Conservation (phyloP, 2,329 filamentous ascomycete genomes). For the Nothophaeocryptopus gaeumannii region DNA sequence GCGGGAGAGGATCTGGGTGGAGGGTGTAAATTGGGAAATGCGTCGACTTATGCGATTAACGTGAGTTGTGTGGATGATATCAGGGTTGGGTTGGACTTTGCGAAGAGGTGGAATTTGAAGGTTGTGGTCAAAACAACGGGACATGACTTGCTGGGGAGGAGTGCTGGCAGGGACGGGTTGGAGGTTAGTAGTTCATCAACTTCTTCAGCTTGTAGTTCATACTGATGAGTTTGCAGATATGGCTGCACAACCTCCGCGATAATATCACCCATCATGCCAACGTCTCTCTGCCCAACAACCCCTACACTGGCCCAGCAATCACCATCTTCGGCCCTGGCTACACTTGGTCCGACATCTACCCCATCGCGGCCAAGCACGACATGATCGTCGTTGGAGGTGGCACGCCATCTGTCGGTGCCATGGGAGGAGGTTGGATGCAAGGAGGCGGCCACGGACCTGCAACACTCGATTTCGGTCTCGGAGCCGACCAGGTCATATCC, state of each 20-base stretch:
- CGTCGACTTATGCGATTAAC: constrained; percentile 10
- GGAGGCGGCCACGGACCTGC: constrained; percentile 27
- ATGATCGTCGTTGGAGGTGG: constrained; percentile 26
- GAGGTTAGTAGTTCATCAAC: too few relatives aligned
- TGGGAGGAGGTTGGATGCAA: constrained; percentile 30
- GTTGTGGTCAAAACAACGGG: constrained; percentile 39
- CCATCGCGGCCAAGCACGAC: constrained; percentile 27
- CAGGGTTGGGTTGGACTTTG: background rate
- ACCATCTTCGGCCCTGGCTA: constrained; percentile 32
- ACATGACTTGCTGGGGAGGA: constrained; percentile 10
- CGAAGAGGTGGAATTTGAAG: constrained; percentile 46
- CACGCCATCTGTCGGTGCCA: constrained; percentile 22
- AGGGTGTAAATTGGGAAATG: constrained; percentile 29
- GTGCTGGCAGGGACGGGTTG: background rate
- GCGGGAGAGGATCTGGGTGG: constrained; percentile 23
- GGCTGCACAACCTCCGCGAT: constrained; percentile 26
- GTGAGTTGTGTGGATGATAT: constrained; percentile 1
- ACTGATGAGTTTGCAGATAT: constrained; percentile 5
- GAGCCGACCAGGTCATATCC: constrained; percentile 26
- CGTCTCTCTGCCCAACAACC: constrained; percentile 19
- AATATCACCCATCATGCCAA: constrained; percentile 30
- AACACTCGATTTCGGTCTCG: constrained; percentile 25
- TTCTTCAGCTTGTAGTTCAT: too few relatives aligned
- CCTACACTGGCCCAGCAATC: constrained; percentile 35
- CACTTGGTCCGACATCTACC: constrained; percentile 35